Base-by-base conservation (phyloP, 208 protist genomes). In the Trypanosoma grayi region DNA sequence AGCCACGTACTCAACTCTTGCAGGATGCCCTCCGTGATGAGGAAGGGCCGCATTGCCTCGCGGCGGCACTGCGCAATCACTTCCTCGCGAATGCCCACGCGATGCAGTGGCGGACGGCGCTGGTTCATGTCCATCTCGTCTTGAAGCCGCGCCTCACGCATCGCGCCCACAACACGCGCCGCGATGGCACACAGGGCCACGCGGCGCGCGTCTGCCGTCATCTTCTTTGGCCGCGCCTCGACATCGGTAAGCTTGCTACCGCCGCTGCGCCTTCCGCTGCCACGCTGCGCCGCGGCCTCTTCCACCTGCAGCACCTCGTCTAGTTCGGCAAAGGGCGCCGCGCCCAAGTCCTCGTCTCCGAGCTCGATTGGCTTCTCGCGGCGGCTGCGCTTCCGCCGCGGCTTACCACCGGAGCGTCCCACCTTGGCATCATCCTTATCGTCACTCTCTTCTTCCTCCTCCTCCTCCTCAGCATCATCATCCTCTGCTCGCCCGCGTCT, bases 1-100 rank as follows among this genome's bases (percentile, higher is more conserved):
- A 93, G 59, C 83, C 87, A 93, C 43, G 79, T 75, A 59, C 87
- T 87, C 8, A 93, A 74, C 71, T 90, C 80, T 57, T 87, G 66
- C 30, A 93, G 70, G 25, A 93, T 75, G 33, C 87, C 87, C 1
- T 66, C 76, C 40, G 79, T 74, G 40, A 93, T 71, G 18, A 90
- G 75, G 50, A 71, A 74, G 0, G 67, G 70, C 16, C 64, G 60
- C 22, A 92, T 65, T 13, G 57, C 73, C 14, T 39, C 36, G 37
- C 81, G 75, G 13, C 68, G 73, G 58, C 83, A 85, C 36, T 76
- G 70, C 9, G 73, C 39, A 22, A 76, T 52, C 48, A 93, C 81
- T 24, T 72, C 43, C 11, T 69, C 60, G 24, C 51, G 51, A 20
- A 93, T 64, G 6, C 68, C 62, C 0, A 90, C 72, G 31, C 83